Base-by-base conservation (phyloP, 2,329 filamentous ascomycete species). In the Xylariaceae sp. region DNA sequence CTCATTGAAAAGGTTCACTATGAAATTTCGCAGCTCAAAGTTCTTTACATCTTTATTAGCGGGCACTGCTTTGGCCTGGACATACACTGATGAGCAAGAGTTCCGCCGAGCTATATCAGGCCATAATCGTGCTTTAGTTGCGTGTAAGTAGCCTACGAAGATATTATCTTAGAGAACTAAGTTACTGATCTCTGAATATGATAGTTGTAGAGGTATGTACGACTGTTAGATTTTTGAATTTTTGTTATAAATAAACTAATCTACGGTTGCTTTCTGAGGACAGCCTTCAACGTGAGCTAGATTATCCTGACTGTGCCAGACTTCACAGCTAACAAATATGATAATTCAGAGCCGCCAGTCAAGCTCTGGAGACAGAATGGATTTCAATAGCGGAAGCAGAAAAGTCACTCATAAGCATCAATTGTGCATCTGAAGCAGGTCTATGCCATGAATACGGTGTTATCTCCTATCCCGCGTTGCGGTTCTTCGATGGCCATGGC, bases 381-480 rank as follows among this genome's bases (percentile, higher is more conserved):
- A 49, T 16, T 0, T 21, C 55, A 1, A 59, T 72, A 5, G 57
- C 67, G 29, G 57, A 68, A 37, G 54, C 56, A 4, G 58, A 67
- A 40, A 46, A 57, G 20, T 48, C 43, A 14, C 52, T 75, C 1
- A 52, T 73, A 23, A 77, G 72, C 52, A 63, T 81, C 18, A 74
- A 81, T 65, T 81, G 79, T 61, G 64, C 66, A 2, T 53, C 59
- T 1, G 61, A 70, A 2, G n/a, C 61, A 2, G 57, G 67, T 6
- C 59, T 79, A n/a, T 82, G 79, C 62, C 59, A 69, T 47, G 71
- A 77, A 21, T 66, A 73, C 44, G 70, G 73, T 20, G 69, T 82
- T 26, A 68, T 70, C 12, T 80, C 79, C 0, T 80, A 77, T 56
- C 79, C 79, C 2, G 71, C 79, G 6, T 73, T 82, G 37, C 74